Evolutionary conservation across 495 filamentous ascomycete species (phyloP).

Genomic region (Lichina pygmaea): DNA sequence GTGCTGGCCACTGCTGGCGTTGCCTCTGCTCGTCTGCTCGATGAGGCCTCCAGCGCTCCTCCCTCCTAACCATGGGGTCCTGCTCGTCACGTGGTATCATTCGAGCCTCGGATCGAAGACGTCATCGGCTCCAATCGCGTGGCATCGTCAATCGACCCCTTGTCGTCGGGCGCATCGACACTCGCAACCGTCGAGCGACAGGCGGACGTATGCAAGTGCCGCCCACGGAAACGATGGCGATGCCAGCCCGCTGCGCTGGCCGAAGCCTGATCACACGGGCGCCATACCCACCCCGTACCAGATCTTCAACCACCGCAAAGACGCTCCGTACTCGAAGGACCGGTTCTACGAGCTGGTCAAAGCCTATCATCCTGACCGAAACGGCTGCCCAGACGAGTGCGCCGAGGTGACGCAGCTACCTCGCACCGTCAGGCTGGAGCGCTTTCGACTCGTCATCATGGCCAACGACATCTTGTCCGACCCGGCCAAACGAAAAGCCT

Average conservation of each 20-base stretch:
- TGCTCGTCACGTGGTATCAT: too few relatives aligned
- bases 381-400: conserved; percentile 7
- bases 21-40: too few relatives aligned
- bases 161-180: too few relatives aligned
- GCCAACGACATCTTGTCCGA: conserved; percentile 84
- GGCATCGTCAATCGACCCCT: too few relatives aligned
- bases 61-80: too few relatives aligned
- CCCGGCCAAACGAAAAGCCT: conserved; percentile 44
- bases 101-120: too few relatives aligned
- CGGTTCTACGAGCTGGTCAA: conserved; percentile 81
- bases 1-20: too few relatives aligned
- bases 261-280: conserved; percentile 9
- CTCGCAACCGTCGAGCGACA: neutral
- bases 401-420: conserved; percentile 7
- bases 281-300: conserved; percentile 67
- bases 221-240: conserved; percentile 2
- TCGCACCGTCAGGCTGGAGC: conserved; percentile 38
- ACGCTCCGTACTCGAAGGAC: conserved; percentile 48
- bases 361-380: conserved; percentile 76
- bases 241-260: conserved; percentile 9
- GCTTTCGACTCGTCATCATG: conserved; percentile 63
- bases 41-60: too few relatives aligned
- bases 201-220: neutral
- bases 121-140: too few relatives aligned
- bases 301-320: conserved; percentile 38